These are phyloP conservation scores for Plasmodium coatneyi DNA, from an alignment of 169 alveolate species.

Conservation along the genomic window DNA sequence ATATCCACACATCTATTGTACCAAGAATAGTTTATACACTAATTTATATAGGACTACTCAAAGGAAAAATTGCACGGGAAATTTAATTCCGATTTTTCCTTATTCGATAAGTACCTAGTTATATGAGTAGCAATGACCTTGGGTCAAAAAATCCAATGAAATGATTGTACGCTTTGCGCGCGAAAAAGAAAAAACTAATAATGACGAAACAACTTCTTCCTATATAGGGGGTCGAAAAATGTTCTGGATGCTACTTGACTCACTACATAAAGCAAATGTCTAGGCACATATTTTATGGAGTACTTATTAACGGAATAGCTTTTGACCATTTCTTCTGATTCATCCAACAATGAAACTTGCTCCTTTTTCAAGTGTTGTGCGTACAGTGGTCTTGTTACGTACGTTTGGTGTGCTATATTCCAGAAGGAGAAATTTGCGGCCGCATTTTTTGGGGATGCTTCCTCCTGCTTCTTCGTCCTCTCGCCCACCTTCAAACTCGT, in stretches of 20 bases:
- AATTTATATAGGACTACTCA: background rate
- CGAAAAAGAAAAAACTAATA: slow-evolving; percentile 8
- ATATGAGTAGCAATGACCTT: background rate
- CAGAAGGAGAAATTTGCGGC: slow-evolving; percentile 43
- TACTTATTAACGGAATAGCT: slow-evolving; percentile 42
- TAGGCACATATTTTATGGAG: slow-evolving; percentile 67
- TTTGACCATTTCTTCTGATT: slow-evolving; percentile 73
- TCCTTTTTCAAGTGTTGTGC: slow-evolving; percentile 35
- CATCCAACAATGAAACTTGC: slow-evolving; percentile 37
- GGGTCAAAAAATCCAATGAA: no score
- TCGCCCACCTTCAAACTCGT: slow-evolving; percentile 10
- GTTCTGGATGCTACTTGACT: slow-evolving; percentile 72
- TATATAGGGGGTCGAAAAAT: slow-evolving; percentile 62
- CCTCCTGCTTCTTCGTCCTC: slow-evolving; percentile 7
- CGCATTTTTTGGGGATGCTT: background rate
- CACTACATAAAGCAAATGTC: slow-evolving; percentile 61
- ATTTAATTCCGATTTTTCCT: background rate
- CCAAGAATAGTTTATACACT: background rate
- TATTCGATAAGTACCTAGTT: background rate
- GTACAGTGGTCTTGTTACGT: slow-evolving; percentile 63
- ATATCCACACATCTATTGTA: no score
- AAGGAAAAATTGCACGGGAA: background rate
- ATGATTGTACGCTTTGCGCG: no score
- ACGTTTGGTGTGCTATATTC: slow-evolving; percentile 57
- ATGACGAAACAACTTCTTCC: slow-evolving; percentile 52